Percentiles rank a stretch among this genome's conserved stretches.
Evolutionary conservation across 1,139 yeast species (phyloP).

Genomic region (Candida mesenterica): DNA sequence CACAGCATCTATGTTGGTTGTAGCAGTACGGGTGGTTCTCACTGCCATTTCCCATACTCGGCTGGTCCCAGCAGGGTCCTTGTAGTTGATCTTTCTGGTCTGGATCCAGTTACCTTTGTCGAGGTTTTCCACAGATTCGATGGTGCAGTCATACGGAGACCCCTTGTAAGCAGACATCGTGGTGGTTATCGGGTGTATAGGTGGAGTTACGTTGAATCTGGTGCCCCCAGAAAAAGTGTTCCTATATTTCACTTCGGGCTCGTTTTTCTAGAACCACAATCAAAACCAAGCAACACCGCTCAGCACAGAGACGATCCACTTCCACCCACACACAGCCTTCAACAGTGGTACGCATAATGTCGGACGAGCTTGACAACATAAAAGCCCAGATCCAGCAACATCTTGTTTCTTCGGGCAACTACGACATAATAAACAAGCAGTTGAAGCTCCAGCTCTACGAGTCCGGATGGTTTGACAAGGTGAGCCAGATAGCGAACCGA

Average conservation of each 20-base stretch:
- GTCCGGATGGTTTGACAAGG: slow-evolving; percentile 84
- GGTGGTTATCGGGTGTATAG: background rate
- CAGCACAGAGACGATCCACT: too few relatives aligned
- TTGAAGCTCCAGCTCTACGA: slow-evolving; percentile 66
- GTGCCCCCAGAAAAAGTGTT: background rate
- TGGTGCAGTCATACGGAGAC: slow-evolving; percentile 37
- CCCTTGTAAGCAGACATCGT: slow-evolving; percentile 15
- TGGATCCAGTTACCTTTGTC: slow-evolving; percentile 46
- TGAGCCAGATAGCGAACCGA: slow-evolving; percentile 53
- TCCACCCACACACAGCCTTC: too few relatives aligned
- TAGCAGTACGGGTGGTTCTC: slow-evolving; percentile 71
- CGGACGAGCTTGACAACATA: slow-evolving; percentile 48
- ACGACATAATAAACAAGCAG: slow-evolving; percentile 62
- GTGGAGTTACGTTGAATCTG: background rate
- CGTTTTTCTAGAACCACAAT: too few relatives aligned
- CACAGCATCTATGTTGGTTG: slow-evolving; percentile 80
- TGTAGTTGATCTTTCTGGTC: slow-evolving; percentile 59
- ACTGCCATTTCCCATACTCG: slow-evolving; percentile 92
- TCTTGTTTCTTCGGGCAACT: slow-evolving; percentile 75
- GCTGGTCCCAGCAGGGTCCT: slow-evolving; percentile 62
- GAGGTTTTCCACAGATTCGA: slow-evolving; percentile 29
- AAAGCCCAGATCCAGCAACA: slow-evolving; percentile 67
- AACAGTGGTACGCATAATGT: too few relatives aligned
- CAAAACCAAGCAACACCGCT: too few relatives aligned
- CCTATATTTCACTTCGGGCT: too few relatives aligned